These are phyloP conservation scores for Rhododendron kiyosumense DNA, from an alignment of 148 eudicot species.

Conservation along the genomic window DNA sequence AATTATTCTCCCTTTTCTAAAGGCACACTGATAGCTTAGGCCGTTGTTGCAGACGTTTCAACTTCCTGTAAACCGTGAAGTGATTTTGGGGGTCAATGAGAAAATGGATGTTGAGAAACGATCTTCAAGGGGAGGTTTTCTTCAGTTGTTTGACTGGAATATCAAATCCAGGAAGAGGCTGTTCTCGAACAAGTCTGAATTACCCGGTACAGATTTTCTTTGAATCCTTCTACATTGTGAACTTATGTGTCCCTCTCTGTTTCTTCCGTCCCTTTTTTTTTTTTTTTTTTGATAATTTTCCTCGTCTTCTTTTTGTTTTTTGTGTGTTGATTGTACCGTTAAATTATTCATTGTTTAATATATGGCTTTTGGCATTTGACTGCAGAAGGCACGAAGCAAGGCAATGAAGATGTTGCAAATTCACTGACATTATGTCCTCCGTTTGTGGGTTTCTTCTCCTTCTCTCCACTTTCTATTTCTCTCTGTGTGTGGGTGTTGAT, in stretches of 20 bases:
- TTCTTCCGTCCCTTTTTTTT: not conserved
- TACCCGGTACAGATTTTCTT: constrained; percentile 33
- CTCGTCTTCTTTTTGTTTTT: not conserved
- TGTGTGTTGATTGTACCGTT: not conserved
- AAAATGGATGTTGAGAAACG: constrained; percentile 74
- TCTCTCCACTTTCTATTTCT: not conserved
- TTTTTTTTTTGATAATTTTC: not conserved
- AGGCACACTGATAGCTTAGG: constrained; percentile 1
- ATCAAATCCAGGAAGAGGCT: constrained; percentile 82
- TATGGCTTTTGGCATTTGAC: not conserved
- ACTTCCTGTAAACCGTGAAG: constrained; percentile 11
- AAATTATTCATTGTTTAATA: not conserved
- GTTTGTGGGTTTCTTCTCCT: constrained; percentile 39
- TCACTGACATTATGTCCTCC: constrained; percentile 36
- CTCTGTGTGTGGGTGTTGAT: not conserved
- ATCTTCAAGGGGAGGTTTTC: constrained; percentile 69
- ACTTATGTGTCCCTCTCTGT: not conserved
- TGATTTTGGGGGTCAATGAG: constrained; percentile 16
- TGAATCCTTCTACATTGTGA: not conserved
- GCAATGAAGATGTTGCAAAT: constrained; percentile 44
- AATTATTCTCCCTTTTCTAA: not conserved
- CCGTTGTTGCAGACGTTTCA: constrained; percentile 19
- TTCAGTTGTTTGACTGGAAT: constrained; percentile 94
- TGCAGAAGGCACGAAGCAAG: constrained; percentile 53
- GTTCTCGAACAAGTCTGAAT: constrained; percentile 66